Conservation (phyloP, 1,284 basidiomycete genomes). For the Malassezia dermatis region DNA sequence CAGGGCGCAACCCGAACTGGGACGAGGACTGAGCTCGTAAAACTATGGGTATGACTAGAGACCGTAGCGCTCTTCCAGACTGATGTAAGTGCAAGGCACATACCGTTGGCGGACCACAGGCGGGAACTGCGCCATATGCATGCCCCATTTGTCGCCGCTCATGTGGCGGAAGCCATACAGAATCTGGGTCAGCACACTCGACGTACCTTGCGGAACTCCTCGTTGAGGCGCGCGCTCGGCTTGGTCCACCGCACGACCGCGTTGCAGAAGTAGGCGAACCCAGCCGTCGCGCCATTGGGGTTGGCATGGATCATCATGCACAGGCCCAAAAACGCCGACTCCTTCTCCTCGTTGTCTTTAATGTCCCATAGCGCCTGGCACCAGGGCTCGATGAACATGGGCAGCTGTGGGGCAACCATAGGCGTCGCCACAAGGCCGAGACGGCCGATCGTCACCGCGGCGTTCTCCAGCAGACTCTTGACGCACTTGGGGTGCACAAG, state of each 20-base stretch:
- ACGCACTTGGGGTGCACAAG: constrained; percentile 80
- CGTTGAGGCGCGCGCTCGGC: constrained; percentile 37
- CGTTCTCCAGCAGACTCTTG: constrained; percentile 89
- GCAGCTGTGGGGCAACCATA: constrained; percentile 77
- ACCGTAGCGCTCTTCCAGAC: constrained; percentile 18
- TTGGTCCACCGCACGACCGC: constrained; percentile 46
- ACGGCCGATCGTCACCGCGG: constrained; percentile 95
- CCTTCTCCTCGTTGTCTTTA: constrained; percentile 98
- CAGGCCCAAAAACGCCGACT: constrained; percentile 95
- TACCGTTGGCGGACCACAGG: constrained; percentile 34
- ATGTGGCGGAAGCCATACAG: constrained; percentile 74
- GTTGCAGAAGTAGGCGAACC: constrained; percentile 47
- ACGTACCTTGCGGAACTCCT: constrained; percentile 48
- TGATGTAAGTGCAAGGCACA: neutral
- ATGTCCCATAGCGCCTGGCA: constrained; percentile 96
- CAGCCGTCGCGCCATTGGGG: constrained; percentile 53
- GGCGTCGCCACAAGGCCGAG: constrained; percentile 83
- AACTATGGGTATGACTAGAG: constrained; percentile 11
- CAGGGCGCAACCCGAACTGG: constrained; percentile 45
- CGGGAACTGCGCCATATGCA: constrained; percentile 38
- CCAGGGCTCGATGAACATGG: constrained; percentile 88
- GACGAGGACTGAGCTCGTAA: constrained; percentile 35
- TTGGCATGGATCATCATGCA: constrained; percentile 92
- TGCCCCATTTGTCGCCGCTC: constrained; percentile 56
- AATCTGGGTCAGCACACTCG: constrained; percentile 41